Evolutionary conservation across 1,284 basidiomycete genomes (phyloP).

Genomic region (Caloboletus firmus): DNA sequence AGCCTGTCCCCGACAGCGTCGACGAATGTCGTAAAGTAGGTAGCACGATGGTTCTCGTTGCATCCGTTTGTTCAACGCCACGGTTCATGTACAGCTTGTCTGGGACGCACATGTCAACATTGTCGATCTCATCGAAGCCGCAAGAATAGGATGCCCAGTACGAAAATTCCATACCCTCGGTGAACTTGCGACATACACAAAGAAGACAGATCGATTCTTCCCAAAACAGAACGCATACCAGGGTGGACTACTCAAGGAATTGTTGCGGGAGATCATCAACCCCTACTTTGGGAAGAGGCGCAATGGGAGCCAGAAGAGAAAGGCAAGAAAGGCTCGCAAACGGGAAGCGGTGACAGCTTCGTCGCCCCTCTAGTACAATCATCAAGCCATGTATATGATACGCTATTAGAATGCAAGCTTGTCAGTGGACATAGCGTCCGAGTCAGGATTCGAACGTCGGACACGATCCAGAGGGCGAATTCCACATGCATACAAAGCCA

Average conservation of each 20-base stretch:
- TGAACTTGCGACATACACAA: slow-evolving; percentile 38
- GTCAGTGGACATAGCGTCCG: background rate
- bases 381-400: slow-evolving; percentile 1
- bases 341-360: slow-evolving; percentile 1
- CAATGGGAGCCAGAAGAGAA: slow-evolving; percentile 26
- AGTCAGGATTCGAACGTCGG: background rate
- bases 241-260: slow-evolving; percentile 40
- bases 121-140: slow-evolving; percentile 37
- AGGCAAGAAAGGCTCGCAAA: slow-evolving; percentile 12
- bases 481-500: background rate
- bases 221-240: slow-evolving; percentile 39
- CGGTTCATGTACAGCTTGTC: slow-evolving; percentile 22
- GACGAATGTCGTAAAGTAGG: slow-evolving; percentile 27
- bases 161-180: slow-evolving; percentile 29
- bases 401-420: background rate
- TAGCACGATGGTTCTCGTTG: background rate
- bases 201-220: slow-evolving; percentile 34
- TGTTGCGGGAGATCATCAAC: slow-evolving; percentile 31
- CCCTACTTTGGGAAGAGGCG: slow-evolving; percentile 19
- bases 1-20: slow-evolving; percentile 25
- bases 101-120: slow-evolving; percentile 39
- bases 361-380: slow-evolving; percentile 2
- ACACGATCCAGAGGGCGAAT: background rate
- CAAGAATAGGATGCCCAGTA: slow-evolving; percentile 15
- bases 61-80: background rate